Percentiles rank a stretch among this genome's conserved stretches.
Evolutionary conservation across 768 basidiomycete species (phyloP).

Genomic region (Termitomyces sp.): DNA sequence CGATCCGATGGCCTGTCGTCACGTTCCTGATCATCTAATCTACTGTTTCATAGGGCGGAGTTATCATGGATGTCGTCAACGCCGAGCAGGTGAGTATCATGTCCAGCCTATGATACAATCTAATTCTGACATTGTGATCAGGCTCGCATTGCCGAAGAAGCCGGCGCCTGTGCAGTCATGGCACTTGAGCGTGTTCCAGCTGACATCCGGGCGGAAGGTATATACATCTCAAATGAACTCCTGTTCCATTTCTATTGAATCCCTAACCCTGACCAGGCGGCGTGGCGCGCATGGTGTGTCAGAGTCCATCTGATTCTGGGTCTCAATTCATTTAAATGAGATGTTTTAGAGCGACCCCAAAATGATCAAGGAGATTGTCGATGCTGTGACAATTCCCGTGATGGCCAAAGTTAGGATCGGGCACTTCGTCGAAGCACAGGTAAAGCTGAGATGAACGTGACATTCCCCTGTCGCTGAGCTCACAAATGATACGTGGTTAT

Average conservation of each 20-base stretch:
- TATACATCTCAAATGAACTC: constrained; percentile 3
- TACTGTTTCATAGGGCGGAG: constrained; percentile 57
- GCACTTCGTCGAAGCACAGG: constrained; percentile 96
- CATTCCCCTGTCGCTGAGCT: constrained; percentile 2
- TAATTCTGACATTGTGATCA: constrained; percentile 30
- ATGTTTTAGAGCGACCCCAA: constrained; percentile 77
- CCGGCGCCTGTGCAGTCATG: constrained; percentile 98
- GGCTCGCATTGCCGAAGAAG: constrained; percentile 96
- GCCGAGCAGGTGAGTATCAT: constrained; percentile 47
- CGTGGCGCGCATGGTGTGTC: constrained; percentile 89
- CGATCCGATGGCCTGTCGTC: constrained; percentile 1
- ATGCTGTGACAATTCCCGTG: constrained; percentile 94
- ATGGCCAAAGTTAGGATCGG: constrained; percentile 98
- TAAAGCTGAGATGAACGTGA: constrained; percentile 25
- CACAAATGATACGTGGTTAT: constrained; percentile 7
- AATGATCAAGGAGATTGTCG: constrained; percentile 96
- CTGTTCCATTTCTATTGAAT: constrained; percentile 5
- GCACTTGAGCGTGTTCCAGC: constrained; percentile 93
- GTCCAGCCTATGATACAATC: constrained; percentile 4
- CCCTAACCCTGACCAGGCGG: constrained; percentile 47
- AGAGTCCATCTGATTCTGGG: not conserved
- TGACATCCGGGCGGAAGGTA: constrained; percentile 82
- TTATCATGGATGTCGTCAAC: constrained; percentile 96
- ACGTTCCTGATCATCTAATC: constrained; percentile 11
- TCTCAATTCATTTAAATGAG: constrained; percentile 13